Evolutionary conservation across 805 yeast species (phyloP), one percentile per base, ranked within the genome.

Genomic region (Candida mattraensis): DNA sequence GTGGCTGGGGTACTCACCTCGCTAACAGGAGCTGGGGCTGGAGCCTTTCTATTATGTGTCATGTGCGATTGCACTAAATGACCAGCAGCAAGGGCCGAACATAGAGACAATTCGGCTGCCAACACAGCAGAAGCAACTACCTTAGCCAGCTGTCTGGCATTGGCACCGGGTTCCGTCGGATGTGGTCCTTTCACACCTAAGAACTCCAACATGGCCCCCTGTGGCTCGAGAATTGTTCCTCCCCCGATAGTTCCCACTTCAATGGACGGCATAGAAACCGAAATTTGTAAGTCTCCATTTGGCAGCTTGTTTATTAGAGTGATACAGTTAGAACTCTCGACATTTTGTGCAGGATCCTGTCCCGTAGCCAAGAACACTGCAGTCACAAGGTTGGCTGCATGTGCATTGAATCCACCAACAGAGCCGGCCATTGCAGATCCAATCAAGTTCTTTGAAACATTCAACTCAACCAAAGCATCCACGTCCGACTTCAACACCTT

Each of bases 231-330:
- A 46, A 93, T 86, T 3, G 99, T 93, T 58, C 99, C 99, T 47
- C 99, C 99, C 39, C 99, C 99, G 63, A 93, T 88, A 2, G 99
- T 93, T 47, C 99, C 99, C 28, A 93, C 99, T 67, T 93, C 99
- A 51, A 93, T 87, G 18, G 94, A 87, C 19, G 99, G 99, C 99
- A 93, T 93, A 4, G 98, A 87, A n/a, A 93, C 99, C 2, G 96
- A 86, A 24, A 93, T 83, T 50, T 78, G 83, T 56, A 93, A 73
- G 55, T 87, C 86, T 10, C 96, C 99, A 25, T 74, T 70, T 28
- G 61, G 54, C 32, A 72, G 71, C 59, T 85, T 87, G 54, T 82
- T 80, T 95, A 93, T 89, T 49, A 93, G 71, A 1, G 99, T 93
- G 41, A 93, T 91, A 81, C 99, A 93, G 66, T 89, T 91, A 20